These are phyloP conservation scores for Chlorella sorokiniana DNA, from an alignment of 139 green algal genomes.

Conservation along the genomic window DNA sequence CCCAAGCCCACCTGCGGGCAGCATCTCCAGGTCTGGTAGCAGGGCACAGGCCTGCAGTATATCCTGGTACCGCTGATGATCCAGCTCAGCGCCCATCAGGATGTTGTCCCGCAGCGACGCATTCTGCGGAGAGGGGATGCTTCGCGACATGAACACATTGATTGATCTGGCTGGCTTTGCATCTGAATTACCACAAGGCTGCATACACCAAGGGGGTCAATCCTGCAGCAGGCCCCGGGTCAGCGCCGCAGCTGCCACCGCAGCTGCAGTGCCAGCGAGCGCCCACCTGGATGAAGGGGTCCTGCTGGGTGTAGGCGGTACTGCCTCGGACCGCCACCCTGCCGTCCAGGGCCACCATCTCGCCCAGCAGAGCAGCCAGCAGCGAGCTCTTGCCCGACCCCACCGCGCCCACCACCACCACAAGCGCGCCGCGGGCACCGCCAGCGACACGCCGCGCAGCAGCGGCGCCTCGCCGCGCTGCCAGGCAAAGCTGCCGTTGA, in stretches of 20 bases:
- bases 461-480: conserved; percentile 3
- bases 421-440: conserved; percentile 40
- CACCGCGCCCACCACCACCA: conserved; percentile 62
- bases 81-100: conserved; percentile 65
- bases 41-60: conserved; percentile 68
- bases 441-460: conserved; percentile 45
- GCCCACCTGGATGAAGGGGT: conserved; percentile 75
- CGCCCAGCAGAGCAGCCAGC: conserved; percentile 64
- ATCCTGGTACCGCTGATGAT: conserved; percentile 56
- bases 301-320: conserved; percentile 77
- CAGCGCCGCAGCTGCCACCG: too few relatives aligned
- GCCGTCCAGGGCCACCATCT: conserved; percentile 44
- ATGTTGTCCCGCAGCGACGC: conserved; percentile 82
- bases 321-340: conserved; percentile 45
- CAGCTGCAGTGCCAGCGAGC: too few relatives aligned
- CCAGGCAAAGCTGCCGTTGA: conserved; percentile 39
- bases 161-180: too few relatives aligned
- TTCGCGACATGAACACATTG: too few relatives aligned
- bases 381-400: conserved; percentile 72
- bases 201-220: too few relatives aligned
- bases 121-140: conserved; percentile 37
- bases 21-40: conserved; percentile 52
- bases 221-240: too few relatives aligned
- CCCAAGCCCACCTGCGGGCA: conserved; percentile 34
- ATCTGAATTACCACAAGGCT: too few relatives aligned